phyloP scores from a whole-genome alignment of 495 filamentous ascomycete species.

The Aspergillus ellipticus region DNA sequence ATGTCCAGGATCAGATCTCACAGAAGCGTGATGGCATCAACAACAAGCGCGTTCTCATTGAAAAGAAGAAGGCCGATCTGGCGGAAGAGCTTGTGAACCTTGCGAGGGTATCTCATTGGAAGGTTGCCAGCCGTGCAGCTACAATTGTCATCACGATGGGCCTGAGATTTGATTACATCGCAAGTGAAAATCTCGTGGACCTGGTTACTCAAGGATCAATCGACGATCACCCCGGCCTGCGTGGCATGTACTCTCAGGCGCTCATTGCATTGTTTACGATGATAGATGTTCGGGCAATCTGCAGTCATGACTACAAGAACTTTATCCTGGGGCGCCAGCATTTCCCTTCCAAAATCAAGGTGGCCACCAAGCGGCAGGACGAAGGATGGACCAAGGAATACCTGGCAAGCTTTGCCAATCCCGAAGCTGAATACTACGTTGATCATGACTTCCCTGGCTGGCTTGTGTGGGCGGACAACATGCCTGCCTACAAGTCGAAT shows the following conservation, averaged over 20 bases:
- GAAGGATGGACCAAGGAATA: constrained; percentile 74
- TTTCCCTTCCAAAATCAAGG: constrained; percentile 67
- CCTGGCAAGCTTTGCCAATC: constrained; percentile 71
- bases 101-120: constrained; percentile 84
- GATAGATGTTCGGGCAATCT: constrained; percentile 82
- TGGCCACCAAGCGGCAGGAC: constrained; percentile 68
- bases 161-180: constrained; percentile 83
- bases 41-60: constrained; percentile 68
- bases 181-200: constrained; percentile 74
- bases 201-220: constrained; percentile 81
- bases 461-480: constrained; percentile 89
- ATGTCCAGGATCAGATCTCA: constrained; percentile 59
- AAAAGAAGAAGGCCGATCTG: constrained; percentile 75
- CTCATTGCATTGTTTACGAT: constrained; percentile 77
- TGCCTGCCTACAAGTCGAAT: constrained; percentile 71
- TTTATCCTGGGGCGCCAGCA: constrained; percentile 75
- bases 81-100: constrained; percentile 77
- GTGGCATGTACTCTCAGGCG: constrained; percentile 73
- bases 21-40: constrained; percentile 67
- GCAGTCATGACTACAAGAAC: constrained; percentile 77
- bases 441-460: constrained; percentile 92
- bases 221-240: constrained; percentile 82
- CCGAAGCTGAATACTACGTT: constrained; percentile 81
- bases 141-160: constrained; percentile 86
- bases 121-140: constrained; percentile 82